Conservation (phyloP, 2,329 filamentous ascomycete species). For the Ophiostoma ips region DNA sequence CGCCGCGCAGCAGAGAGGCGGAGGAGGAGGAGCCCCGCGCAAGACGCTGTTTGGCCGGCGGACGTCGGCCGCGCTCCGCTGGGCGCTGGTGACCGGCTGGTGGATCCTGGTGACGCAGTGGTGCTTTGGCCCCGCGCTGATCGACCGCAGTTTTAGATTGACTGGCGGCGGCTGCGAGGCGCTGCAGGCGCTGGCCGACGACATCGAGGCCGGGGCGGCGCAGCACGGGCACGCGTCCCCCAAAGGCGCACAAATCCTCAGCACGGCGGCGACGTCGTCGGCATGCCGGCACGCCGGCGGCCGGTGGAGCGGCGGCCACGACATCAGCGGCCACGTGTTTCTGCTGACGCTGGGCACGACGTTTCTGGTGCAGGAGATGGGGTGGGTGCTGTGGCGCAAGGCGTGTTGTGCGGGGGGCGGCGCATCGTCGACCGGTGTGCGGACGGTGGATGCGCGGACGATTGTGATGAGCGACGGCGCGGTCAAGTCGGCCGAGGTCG, state of each 20-base stretch:
- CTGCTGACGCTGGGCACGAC: slow-evolving; percentile 73
- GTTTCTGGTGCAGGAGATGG: slow-evolving; percentile 69
- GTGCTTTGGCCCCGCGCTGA: slow-evolving; percentile 84
- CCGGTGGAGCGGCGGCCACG: slow-evolving; percentile 82
- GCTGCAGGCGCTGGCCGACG: slow-evolving; percentile 31
- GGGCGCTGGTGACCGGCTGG: slow-evolving; percentile 54
- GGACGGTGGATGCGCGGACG: slow-evolving; percentile 45
- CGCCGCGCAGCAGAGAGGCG: slow-evolving; percentile 7
- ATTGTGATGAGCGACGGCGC: slow-evolving; percentile 55
- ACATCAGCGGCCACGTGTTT: slow-evolving; percentile 93
- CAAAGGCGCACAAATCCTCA: not conserved
- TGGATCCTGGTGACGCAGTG: slow-evolving; percentile 91
- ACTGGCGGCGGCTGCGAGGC: slow-evolving; percentile 75
- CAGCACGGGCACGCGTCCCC: not conserved
- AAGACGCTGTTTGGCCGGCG: slow-evolving; percentile 16
- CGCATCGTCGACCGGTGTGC: slow-evolving; percentile 14
- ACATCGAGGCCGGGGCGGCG: slow-evolving; percentile 21
- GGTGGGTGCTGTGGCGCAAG: slow-evolving; percentile 39
- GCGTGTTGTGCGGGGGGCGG: not conserved
- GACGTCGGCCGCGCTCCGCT: slow-evolving; percentile 48
- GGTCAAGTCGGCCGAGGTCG: slow-evolving; percentile 43
- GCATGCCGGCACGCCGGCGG: slow-evolving; percentile 77
- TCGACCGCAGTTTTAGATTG: slow-evolving; percentile 78
- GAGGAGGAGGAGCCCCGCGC: no score
- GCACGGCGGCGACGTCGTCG: slow-evolving; percentile 49